Percentiles rank a stretch among this genome's conserved stretches.
phyloP scores from a whole-genome alignment of 305 asterid species.

The Plantago coronopus region DNA sequence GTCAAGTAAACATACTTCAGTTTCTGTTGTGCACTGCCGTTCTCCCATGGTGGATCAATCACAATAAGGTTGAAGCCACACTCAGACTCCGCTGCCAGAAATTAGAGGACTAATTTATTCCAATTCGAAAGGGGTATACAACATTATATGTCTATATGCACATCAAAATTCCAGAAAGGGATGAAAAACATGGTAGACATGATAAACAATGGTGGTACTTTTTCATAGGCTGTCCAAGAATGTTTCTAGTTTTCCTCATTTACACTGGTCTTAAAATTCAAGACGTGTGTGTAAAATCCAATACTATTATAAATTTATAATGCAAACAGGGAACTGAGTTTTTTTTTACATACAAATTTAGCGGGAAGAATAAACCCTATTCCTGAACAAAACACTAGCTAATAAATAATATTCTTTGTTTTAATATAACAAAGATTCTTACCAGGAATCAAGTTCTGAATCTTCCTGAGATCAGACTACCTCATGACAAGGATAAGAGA shows the following conservation, averaged over 20 bases:
- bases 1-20: constrained; percentile 41
- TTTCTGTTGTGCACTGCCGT: constrained; percentile 90
- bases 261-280: not conserved
- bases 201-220: not conserved
- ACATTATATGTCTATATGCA: not conserved
- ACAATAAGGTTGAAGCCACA: constrained; percentile 77
- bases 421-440: constrained; percentile 22
- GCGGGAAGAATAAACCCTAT: too few species aligned
- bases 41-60: constrained; percentile 98
- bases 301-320: too few species aligned
- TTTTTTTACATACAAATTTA: too few species aligned
- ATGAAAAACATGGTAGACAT: not conserved
- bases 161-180: not conserved
- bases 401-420: too few species aligned
- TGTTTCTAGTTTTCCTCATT: not conserved
- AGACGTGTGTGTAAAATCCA: too few species aligned
- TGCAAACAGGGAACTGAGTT: too few species aligned
- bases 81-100: constrained; percentile 61
- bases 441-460: constrained; percentile 72
- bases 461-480: constrained; percentile 73
- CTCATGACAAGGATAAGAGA: constrained; percentile 29
- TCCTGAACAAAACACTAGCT: not conserved
- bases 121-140: constrained; percentile 12
- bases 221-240: too few species aligned
- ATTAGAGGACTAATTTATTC: constrained; percentile 13